Conservation (phyloP, 176 grass and related monocot genomes). For the Typha latifolia region DNA sequence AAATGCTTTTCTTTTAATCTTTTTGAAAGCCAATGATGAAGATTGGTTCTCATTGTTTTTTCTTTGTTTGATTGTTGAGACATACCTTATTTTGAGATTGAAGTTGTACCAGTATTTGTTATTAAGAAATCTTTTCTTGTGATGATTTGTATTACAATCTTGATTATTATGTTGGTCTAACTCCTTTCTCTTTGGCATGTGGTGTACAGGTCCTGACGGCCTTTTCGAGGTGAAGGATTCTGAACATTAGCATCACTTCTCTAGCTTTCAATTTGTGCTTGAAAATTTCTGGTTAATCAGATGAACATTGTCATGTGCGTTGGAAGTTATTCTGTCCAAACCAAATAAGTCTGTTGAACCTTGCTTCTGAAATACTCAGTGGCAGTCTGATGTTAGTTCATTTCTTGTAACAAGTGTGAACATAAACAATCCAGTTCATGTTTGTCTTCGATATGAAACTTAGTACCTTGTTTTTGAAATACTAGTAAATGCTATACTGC, state of each 20-base stretch:
- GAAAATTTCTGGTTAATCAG: not conserved
- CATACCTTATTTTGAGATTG: not conserved
- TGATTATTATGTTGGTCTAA: not conserved
- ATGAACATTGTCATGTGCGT: not conserved
- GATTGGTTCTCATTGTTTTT: too few relatives aligned
- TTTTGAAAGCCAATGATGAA: too few relatives aligned
- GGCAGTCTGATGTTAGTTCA: not conserved
- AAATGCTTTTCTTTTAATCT: too few relatives aligned
- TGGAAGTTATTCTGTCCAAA: not conserved
- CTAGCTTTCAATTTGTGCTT: not conserved
- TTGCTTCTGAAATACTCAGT: not conserved
- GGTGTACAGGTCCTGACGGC: slow-evolving; percentile 10
- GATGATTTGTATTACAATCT: not conserved
- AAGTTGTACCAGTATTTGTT: not conserved
- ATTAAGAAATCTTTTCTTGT: not conserved
- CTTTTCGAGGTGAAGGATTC: slow-evolving; percentile 16
- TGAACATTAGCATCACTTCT: slow-evolving; percentile 10
- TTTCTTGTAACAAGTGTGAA: not conserved
- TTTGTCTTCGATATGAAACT: too few relatives aligned
- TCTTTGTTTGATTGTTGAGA: too few relatives aligned
- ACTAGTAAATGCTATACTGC: too few relatives aligned
- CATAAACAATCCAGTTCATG: not conserved
- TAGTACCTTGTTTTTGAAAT: too few relatives aligned
- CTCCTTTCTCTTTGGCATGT: too few relatives aligned
- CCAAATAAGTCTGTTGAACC: not conserved